These are phyloP conservation scores for Nannochloropsis salina DNA, from an alignment of 108 stramenopile genomes.

Conservation along the genomic window DNA sequence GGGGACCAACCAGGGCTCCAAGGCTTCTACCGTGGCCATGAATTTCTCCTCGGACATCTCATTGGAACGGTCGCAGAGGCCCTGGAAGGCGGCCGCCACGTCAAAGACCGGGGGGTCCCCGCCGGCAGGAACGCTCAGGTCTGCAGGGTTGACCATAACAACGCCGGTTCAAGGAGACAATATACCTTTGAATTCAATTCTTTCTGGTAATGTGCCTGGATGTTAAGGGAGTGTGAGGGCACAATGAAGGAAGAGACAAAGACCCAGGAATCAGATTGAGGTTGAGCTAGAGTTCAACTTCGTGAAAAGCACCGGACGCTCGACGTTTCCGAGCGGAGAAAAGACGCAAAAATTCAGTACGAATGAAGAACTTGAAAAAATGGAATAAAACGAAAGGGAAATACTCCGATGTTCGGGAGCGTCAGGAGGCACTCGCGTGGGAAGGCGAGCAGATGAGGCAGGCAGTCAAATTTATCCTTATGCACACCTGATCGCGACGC, in stretches of 20 bases:
- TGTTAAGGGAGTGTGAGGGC: neutral
- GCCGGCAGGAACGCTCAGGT: neutral
- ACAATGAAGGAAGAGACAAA: neutral
- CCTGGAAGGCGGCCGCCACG: neutral
- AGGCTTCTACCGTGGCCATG: neutral
- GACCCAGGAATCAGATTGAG: neutral
- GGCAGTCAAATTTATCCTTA: no score
- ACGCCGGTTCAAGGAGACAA: neutral
- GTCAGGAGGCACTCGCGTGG: no score
- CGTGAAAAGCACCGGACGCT: no score
- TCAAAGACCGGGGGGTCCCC: neutral
- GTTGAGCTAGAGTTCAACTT: neutral
- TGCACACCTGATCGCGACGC: no score
- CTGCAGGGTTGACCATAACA: conserved; percentile 4
- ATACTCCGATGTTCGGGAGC: no score
- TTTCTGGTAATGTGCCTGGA: neutral
- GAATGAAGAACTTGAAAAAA: no score
- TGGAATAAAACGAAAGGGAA: no score
- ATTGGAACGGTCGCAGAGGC: neutral
- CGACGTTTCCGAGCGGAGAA: no score
- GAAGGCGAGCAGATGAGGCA: no score
- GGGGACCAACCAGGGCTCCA: neutral
- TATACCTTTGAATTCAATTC: no score
- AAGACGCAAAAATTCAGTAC: no score
- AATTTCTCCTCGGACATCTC: neutral